Base-by-base conservation (phyloP, 345 rosid species). In the Arabis hirsuta region DNA sequence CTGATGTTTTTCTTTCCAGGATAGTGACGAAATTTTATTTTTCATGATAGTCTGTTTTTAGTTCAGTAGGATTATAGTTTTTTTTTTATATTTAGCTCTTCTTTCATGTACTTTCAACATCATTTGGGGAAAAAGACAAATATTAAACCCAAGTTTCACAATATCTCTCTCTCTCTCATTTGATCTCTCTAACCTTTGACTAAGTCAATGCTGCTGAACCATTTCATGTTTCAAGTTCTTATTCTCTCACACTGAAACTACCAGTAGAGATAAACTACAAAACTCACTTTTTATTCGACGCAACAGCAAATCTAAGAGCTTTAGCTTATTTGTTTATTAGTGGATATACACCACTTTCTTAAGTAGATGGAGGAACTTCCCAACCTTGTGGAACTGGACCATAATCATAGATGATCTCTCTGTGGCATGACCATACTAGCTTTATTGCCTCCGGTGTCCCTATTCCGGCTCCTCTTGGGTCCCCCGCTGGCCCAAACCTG, bases 401-500 rank as follows among this genome's bases (percentile, higher is more conserved):
- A 27, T 75, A 36, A 65, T 95, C 99, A 24, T 95, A 95, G 52
- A 95, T 95, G 79, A 95, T 45, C 71, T 95, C 99, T 76, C 98
- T 84, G 73, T 91, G 99, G 84, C 98, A 90, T 66, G 98, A 95
- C 99, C 98, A 95, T 4, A 95, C 98, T 2, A 91, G 88, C 84
- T 85, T 91, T 84, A 95, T 91, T 3, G 99, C 99, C 64, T 95
- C 99, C 0, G 99, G 98, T 14, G 96, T 91, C 51, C 98, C 99
- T 38, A 95, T 95, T 47, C 99, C 99, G 0, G 99, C 99, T 38
- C 99, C 98, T 81, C 98, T 85, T 0, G 99, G 99, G 78, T 95
- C 99, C 32, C 99, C 99, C 1, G 98, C 89, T 0, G 98, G 99
- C 74, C 99, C 99, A 80, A 95, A 95, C 97, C 98, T 93, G 78